Evolutionary conservation across 805 yeast species (phyloP).

Genomic region (Torulaspora microellipsoides): DNA sequence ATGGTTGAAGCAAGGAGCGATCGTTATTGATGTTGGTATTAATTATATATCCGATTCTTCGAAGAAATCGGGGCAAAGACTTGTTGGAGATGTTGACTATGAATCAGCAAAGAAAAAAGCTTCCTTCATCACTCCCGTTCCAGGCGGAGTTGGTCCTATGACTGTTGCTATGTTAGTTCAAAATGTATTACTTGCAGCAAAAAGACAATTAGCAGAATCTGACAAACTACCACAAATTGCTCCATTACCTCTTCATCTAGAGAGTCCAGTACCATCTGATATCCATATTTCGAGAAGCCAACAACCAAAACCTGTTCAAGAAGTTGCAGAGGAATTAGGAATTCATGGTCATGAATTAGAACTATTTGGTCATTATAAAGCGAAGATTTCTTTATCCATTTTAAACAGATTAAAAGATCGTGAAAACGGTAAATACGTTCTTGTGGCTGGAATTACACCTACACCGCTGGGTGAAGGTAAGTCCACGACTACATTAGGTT

Average conservation of each 20-base stretch:
- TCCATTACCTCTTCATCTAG: slow-evolving; percentile 53
- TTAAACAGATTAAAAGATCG: slow-evolving; percentile 59
- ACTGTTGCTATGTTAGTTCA: slow-evolving; percentile 93
- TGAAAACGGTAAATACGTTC: slow-evolving; percentile 77
- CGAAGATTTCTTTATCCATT: slow-evolving; percentile 70
- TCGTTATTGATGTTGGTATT: slow-evolving; percentile 93
- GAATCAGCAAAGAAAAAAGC: slow-evolving; percentile 58
- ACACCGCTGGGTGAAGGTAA: slow-evolving; percentile 98
- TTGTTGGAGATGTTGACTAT: slow-evolving; percentile 95
- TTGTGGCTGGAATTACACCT: slow-evolving; percentile 97
- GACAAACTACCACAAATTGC: slow-evolving; percentile 44
- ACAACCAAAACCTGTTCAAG: slow-evolving; percentile 73
- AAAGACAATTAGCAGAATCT: slow-evolving; percentile 42
- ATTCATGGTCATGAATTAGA: slow-evolving; percentile 74
- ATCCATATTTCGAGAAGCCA: slow-evolving; percentile 86
- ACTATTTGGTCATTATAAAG: slow-evolving; percentile 84
- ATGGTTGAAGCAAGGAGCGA: slow-evolving; percentile 79
- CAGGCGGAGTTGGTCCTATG: slow-evolving; percentile 99
- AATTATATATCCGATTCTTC: slow-evolving; percentile 76
- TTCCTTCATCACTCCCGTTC: slow-evolving; percentile 85
- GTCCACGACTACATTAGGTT: slow-evolving; percentile 91
- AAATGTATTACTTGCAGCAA: slow-evolving; percentile 78
- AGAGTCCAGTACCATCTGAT: slow-evolving; percentile 83
- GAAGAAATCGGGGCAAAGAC: slow-evolving; percentile 70
- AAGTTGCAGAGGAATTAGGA: slow-evolving; percentile 79